Percentiles rank a stretch among this genome's conserved stretches.
Evolutionary conservation across 148 eudicot species (phyloP).

Genomic region (Nyssa sinensis): DNA sequence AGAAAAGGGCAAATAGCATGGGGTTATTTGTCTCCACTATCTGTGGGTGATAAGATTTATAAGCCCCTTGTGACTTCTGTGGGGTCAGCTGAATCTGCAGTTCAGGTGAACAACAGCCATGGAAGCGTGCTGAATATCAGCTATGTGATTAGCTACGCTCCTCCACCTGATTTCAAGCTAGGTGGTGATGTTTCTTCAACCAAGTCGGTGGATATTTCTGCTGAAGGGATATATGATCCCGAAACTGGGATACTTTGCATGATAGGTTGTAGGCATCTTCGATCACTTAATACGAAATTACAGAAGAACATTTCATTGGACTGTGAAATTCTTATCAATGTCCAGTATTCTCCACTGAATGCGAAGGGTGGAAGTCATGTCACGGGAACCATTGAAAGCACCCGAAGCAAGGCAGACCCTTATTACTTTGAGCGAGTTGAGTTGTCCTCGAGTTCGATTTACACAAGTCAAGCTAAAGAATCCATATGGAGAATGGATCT

Average conservation of each 20-base stretch:
- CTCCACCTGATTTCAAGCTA: conserved; percentile 35
- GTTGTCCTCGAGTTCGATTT: conserved; percentile 50
- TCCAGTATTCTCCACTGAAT: conserved; percentile 55
- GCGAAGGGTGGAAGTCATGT: conserved; percentile 28
- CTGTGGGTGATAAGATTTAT: conserved; percentile 49
- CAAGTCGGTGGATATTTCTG: conserved; percentile 45
- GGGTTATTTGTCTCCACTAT: conserved; percentile 71
- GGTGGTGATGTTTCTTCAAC: conserved; percentile 30
- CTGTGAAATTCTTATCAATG: conserved; percentile 60
- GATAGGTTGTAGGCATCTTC: conserved; percentile 72
- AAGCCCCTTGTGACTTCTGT: conserved; percentile 17
- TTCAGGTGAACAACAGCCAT: conserved; percentile 26
- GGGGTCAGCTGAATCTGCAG: neutral
- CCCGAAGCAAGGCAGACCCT: conserved; percentile 54
- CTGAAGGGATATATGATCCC: conserved; percentile 73
- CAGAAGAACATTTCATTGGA: conserved; percentile 41
- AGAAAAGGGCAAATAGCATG: conserved; percentile 38
- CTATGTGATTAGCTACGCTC: conserved; percentile 42
- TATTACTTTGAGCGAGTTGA: conserved; percentile 66
- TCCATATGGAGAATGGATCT: conserved; percentile 88
- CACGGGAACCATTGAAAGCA: conserved; percentile 81
- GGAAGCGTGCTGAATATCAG: conserved; percentile 47
- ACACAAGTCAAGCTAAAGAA: conserved; percentile 40
- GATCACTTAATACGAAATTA: conserved; percentile 15
- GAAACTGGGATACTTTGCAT: conserved; percentile 65